Percentiles rank a stretch among this genome's conserved stretches.
Conservation (phyloP, 148 eudicot species). For the Persicaria maculosa region DNA sequence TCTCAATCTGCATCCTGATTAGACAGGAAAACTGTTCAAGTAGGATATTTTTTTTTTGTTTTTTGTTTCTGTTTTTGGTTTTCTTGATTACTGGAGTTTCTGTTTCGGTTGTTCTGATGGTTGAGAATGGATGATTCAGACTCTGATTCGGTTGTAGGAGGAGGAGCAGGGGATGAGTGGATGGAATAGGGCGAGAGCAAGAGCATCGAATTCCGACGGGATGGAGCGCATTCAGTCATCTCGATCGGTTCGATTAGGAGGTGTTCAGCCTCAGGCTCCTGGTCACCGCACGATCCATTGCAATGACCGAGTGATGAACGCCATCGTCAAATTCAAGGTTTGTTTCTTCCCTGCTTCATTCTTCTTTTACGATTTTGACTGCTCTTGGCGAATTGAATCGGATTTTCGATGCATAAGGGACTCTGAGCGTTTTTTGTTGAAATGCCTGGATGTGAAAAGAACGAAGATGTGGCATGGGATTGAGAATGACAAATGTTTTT, state of each 20-base stretch:
- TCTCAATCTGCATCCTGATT: background rate
- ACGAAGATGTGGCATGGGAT: too few species aligned
- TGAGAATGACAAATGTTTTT: background rate
- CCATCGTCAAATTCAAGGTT: slow-evolving; percentile 39
- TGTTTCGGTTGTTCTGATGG: background rate
- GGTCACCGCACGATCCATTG: slow-evolving; percentile 36
- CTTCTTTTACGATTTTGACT: background rate
- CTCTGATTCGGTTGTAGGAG: slow-evolving; percentile 7
- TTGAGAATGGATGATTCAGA: background rate
- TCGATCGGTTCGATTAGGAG: slow-evolving; percentile 35
- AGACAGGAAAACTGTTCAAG: background rate
- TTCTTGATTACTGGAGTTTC: background rate
- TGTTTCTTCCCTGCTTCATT: background rate
- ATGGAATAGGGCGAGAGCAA: slow-evolving; percentile 23
- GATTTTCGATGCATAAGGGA: background rate
- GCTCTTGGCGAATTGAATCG: background rate
- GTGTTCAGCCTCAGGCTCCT: slow-evolving; percentile 45
- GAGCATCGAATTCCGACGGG: slow-evolving; percentile 19
- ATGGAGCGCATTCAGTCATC: slow-evolving; percentile 20
- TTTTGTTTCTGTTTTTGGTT: background rate
- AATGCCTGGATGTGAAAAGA: background rate
- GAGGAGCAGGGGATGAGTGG: slow-evolving; percentile 20
- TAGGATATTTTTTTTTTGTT: background rate
- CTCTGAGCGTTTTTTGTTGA: background rate
- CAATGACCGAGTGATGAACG: slow-evolving; percentile 35